Evolutionary conservation across 202 grass and related monocot species (phyloP).

Genomic region (Panicum hallii): DNA sequence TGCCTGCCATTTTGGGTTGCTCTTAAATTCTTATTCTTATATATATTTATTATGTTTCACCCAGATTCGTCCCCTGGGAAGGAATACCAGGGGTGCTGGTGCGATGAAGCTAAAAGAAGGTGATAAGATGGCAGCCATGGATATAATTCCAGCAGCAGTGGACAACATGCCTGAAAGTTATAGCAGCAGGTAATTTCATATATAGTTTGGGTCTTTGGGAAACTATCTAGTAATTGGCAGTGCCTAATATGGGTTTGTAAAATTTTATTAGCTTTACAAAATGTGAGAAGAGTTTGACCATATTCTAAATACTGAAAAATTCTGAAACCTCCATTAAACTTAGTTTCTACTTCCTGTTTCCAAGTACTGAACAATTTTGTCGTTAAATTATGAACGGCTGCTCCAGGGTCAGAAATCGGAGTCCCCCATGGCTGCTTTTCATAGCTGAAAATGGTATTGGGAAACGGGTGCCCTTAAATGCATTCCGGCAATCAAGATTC

Average conservation of each 20-base stretch:
- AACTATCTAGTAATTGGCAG: not conserved
- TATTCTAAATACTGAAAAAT: slow-evolving; percentile 22
- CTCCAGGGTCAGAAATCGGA: slow-evolving; percentile 56
- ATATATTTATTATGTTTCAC: slow-evolving; percentile 39
- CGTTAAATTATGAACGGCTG: slow-evolving; percentile 12
- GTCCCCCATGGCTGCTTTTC: slow-evolving; percentile 94
- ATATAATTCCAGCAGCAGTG: slow-evolving; percentile 76
- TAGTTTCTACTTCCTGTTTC: slow-evolving; percentile 9
- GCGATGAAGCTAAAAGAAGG: slow-evolving; percentile 83
- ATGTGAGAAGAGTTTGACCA: not conserved
- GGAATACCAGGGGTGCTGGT: slow-evolving; percentile 72
- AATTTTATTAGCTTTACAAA: not conserved
- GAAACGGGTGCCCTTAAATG: slow-evolving; percentile 84
- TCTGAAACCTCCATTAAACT: not conserved
- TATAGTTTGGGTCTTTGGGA: not conserved
- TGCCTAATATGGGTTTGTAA: slow-evolving; percentile 17
- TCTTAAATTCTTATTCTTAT: slow-evolving; percentile 29
- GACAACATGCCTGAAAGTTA: slow-evolving; percentile 64
- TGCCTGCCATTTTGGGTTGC: slow-evolving; percentile 20
- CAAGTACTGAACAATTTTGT: slow-evolving; percentile 36
- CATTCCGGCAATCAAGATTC: slow-evolving; percentile 69
- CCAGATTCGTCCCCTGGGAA: slow-evolving; percentile 85
- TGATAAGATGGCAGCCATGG: slow-evolving; percentile 93
- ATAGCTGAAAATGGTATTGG: slow-evolving; percentile 85
- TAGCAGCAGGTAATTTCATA: slow-evolving; percentile 58